Evolutionary conservation across 2,329 filamentous ascomycete genomes (phyloP).

Genomic region (Lecanicillium sp.): DNA sequence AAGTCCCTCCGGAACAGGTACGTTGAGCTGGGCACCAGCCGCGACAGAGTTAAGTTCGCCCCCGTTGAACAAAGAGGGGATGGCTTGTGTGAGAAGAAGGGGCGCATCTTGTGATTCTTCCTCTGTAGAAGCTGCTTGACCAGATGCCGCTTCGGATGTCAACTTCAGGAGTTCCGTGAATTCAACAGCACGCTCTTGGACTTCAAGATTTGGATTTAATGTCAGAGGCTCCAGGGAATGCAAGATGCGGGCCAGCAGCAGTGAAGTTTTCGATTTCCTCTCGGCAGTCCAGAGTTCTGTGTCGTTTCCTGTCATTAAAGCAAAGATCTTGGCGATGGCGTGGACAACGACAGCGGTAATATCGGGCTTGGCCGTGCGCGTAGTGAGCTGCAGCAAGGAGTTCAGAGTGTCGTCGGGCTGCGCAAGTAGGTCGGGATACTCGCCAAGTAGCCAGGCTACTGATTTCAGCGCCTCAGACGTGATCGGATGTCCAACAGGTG

Average conservation of each 20-base stretch:
- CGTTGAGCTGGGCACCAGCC: slow-evolving; percentile 72
- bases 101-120: slow-evolving; percentile 61
- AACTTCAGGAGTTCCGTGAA: slow-evolving; percentile 86
- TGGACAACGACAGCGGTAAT: slow-evolving; percentile 77
- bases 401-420: slow-evolving; percentile 67
- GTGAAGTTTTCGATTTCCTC: slow-evolving; percentile 65
- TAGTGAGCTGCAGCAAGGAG: slow-evolving; percentile 62
- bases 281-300: slow-evolving; percentile 63
- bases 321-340: slow-evolving; percentile 78
- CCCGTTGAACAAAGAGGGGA: slow-evolving; percentile 80
- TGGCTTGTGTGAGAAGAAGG: slow-evolving; percentile 79
- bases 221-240: slow-evolving; percentile 74
- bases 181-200: slow-evolving; percentile 91
- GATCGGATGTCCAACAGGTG: slow-evolving; percentile 49
- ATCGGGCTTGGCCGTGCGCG: slow-evolving; percentile 52
- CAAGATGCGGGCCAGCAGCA: slow-evolving; percentile 76
- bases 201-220: slow-evolving; percentile 80
- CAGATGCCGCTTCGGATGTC: slow-evolving; percentile 71
- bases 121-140: slow-evolving; percentile 53
- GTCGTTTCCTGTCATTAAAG: slow-evolving; percentile 61
- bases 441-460: slow-evolving; percentile 79
- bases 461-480: slow-evolving; percentile 65
- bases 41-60: slow-evolving; percentile 92
- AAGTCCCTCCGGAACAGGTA: slow-evolving; percentile 69
- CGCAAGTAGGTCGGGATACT: slow-evolving; percentile 70